These are phyloP conservation scores for Puccinia coronata DNA, from an alignment of 1,284 basidiomycete species.

Conservation along the genomic window DNA sequence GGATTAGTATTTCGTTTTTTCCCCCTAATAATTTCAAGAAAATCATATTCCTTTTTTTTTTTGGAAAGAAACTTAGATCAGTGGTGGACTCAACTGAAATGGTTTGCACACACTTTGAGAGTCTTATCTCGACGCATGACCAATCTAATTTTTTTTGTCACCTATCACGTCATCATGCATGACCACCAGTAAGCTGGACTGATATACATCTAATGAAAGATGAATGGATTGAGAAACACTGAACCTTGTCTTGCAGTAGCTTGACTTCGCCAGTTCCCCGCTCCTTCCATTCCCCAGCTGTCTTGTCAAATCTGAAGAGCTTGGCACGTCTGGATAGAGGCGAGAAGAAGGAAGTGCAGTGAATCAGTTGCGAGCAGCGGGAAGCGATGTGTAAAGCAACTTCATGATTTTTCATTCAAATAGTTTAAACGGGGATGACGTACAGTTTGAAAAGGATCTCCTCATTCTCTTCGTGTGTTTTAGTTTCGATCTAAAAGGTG, in stretches of 20 bases:
- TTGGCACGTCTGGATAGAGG: slow-evolving; percentile 78
- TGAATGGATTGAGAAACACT: not conserved
- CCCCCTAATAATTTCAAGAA: too few species aligned
- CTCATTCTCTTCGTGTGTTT: slow-evolving; percentile 96
- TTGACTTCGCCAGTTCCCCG: slow-evolving; percentile 88
- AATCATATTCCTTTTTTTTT: too few species aligned
- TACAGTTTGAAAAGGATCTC: slow-evolving; percentile 93
- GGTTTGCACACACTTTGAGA: slow-evolving; percentile 98
- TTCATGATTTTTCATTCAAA: not conserved
- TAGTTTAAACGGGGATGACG: slow-evolving; percentile 58
- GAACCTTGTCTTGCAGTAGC: slow-evolving; percentile 76
- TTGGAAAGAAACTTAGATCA: too few species aligned
- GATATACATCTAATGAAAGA: too few species aligned
- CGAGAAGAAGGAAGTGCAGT: slow-evolving; percentile 50
- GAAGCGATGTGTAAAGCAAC: slow-evolving; percentile 4
- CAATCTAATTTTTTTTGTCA: slow-evolving; percentile 85
- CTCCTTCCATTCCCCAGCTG: slow-evolving; percentile 92
- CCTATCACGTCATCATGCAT: not conserved
- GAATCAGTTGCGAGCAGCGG: not conserved
- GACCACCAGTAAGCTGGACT: too few species aligned
- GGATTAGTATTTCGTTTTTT: not conserved
- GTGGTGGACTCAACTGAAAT: slow-evolving; percentile 67
- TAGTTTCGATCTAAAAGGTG: slow-evolving; percentile 72
- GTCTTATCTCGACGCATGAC: slow-evolving; percentile 99
- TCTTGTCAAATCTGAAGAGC: slow-evolving; percentile 90